Evolutionary conservation across 164 flowering plant genomes (phyloP), one percentile per base, ranked within the genome.

Genomic region (Aristolochia fimbriata): DNA sequence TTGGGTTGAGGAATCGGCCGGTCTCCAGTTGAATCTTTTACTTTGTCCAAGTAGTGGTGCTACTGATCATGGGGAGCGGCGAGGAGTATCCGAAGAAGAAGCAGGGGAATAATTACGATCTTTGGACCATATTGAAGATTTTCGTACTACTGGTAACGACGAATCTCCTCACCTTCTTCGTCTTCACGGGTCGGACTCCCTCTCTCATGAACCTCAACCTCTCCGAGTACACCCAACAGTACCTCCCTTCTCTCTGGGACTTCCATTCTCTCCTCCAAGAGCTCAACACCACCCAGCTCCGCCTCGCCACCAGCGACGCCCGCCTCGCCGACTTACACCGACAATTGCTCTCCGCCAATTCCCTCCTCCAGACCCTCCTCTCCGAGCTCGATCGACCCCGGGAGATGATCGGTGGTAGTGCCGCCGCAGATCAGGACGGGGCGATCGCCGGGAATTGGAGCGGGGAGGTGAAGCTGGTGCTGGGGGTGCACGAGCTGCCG

Each of bases 81-180:
- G 73, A 68, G 49, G 77, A 68, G 17, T 25, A 61, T 55, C 63
- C 46, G 7, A 22, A 59, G 57, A 68, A 51, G 27, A 57, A 30
- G 13, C 63, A 50, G 30, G n/a, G n/a, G n/a, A 27, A 5, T 27
- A 27, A 5, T 41, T 45, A 61, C 6, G 20, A 15, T 51, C 61
- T 49, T 31, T 62, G 58, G 19, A 45, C 47, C 65, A 76, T 66
- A 64, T 65, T 80, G 59, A 67, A 69, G 58, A 64, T 73, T 53
- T 64, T 80, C 37, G 15, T 75, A 10, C 71, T 77, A 2, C 54
- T 73, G n/a, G 22, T 77, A 9, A 15, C 68, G 3, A 75, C 81
- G 60, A 80, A 77, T 61, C 66, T 77, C 47, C 61, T 77, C 65
- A 79, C 78, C n/a, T 61, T 77, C 47, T 77, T 60, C 78, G 62